Evolutionary conservation across 148 eudicot genomes (phyloP), one percentile per base, ranked within the genome.

Genomic region (Diospyros lotus): DNA sequence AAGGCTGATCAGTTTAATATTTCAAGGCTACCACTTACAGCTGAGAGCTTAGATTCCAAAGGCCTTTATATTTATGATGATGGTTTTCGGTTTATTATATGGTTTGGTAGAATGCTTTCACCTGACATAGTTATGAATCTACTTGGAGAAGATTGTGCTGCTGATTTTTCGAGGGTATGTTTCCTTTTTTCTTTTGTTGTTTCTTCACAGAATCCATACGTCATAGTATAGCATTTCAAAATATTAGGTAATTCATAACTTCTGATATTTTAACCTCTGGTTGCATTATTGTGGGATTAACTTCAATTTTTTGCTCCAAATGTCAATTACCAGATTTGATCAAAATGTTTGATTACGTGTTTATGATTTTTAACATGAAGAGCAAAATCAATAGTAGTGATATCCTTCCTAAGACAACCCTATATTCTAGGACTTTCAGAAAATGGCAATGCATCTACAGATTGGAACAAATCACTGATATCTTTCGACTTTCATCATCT

Each of bases 101-200:
- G 99, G 99, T 88, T 91, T 87, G 99, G 99, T 55, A 87, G 88
- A 73, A 87, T 90, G 88, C 81, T 91, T 75, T 89, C 94, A 69
- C 90, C 99, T 66, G 98, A 95, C 75, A 74, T 93, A 59, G 82
- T 87, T 13, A 87, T 74, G 78, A 87, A 76, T 83, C 87, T 95
- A 74, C 90, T 93, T 78, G 80, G 87, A 62, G 90, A 89, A 77
- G 90, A 91, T 74, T 89, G 82, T 60, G 80, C 94, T 68, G 79
- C 84, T 0, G 98, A 93, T 77, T 87, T 76, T 74, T 89, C 93
- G 60, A 92, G 80, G 98, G 99, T 93, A 85, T 69, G 52, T 61
- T 66, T n/a, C 45, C 53, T 73, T 15, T 52, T 62, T 45, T 72
- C 72, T 9, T 39, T 28, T 28, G 28, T 28, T 28, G 28, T 28